Base-by-base conservation (phyloP, 176 grass and related monocot genomes). In the Microstegium vimineum region DNA sequence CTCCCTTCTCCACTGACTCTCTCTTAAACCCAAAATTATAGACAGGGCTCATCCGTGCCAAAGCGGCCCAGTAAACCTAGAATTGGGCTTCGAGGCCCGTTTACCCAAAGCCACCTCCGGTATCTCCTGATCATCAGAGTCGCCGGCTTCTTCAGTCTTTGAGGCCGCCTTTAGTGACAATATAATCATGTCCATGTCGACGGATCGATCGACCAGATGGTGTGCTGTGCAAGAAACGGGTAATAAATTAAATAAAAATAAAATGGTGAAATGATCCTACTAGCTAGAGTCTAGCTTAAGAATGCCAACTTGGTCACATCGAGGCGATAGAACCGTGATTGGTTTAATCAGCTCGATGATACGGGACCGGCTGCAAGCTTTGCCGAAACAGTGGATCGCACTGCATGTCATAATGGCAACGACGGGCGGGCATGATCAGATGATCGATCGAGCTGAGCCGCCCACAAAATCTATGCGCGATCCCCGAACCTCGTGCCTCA, bases 291-390 rank as follows among this genome's bases (percentile, higher is more conserved):
- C 15, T 16, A 18, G 14, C 54, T 71, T 43, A 89, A 85, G 71
- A 85, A 85, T 90, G 78, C 73, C 83, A 86, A 82, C 78, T 90
- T 86, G 83, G 66, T 90, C 78, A 82, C 73, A 90, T 73, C 78
- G 88, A 32, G 13, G 78, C 65, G 22, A 37, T 25, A 32, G 22
- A 63, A 52, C 43, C 7, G 57, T 20, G 68, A 31, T 90, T 77
- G 66, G 35, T 81, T 81, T 81, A 75, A 71, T 89, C 41, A 0
- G 25, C 40, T 71, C 74, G 42, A 62, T 85, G 38, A 8, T 64
- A 75, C 42, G 87, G 87, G 51, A 43, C 80, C 25, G 18, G 41
- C 32, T 54, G 42, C 66, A 57, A 34, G 43, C 74, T 77, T 77
- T 73, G 27, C 64, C 12, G 33, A 25, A 66, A 78, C 76, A 71